Evolutionary conservation across 495 filamentous ascomycete genomes (phyloP), one percentile per base, ranked within the genome.

Genomic region (Annulohypoxylon stygium): DNA sequence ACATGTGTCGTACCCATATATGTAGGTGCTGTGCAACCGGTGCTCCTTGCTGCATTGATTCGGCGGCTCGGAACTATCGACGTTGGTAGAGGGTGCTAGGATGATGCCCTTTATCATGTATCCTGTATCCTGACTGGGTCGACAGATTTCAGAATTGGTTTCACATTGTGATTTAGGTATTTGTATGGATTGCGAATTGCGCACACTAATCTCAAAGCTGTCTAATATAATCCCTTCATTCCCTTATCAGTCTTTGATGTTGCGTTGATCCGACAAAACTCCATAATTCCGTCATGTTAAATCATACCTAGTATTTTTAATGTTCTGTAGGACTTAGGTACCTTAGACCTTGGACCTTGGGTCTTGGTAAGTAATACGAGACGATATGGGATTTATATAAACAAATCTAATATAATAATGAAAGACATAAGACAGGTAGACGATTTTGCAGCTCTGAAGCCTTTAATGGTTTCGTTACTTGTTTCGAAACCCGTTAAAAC

Each of bases 1-100:
- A 74, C 71, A 65, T 69, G 71, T 69, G 57, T 59, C 18, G 65
- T 69, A 61, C 61, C 55, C 66, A 66, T 74, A 61, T 70, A 74
- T 66, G 67, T 75, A 75, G 50, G 64, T 51, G 67, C 70, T 60
- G 67, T 70, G 72, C 50, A 75, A 75, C 67, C 25, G 30, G 30
- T 60, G 59, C 60, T 65, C 54, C 53, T 50, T 70, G 34, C 51
- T 63, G 59, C 63, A 71, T 67, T 75, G 59, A 71, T 75, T 71
- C 67, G 67, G 63, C 61, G 61, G 59, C 66, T 74, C 67, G 71
- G 71, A 67, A 70, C 60, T 61, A 39, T 68, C 51, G 70, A 68
- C 36, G 50, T 64, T 65, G 50, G 55, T 57, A 65, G 59, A 10
- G 60, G 55, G 26, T 68, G 54, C 66, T 67, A n/a, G 71, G 66